phyloP scores from a whole-genome alignment of 2,329 filamentous ascomycete species.

The Pezicula rhizophila region DNA sequence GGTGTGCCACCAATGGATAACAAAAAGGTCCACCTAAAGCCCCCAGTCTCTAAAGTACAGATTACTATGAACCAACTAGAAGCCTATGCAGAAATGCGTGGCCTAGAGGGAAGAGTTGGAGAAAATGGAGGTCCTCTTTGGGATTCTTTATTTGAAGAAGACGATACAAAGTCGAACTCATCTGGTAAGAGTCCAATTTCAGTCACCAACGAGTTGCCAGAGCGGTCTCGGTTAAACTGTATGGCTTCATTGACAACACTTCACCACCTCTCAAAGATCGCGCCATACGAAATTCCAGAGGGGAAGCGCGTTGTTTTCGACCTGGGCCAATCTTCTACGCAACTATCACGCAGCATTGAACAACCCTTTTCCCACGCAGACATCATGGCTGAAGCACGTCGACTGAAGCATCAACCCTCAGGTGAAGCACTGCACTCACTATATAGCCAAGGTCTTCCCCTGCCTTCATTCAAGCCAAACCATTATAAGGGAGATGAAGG shows the following conservation, averaged over 20 bases:
- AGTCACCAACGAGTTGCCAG: not conserved
- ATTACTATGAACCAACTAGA: too few species aligned
- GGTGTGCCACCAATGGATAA: too few species aligned
- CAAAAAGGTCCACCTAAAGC: too few species aligned
- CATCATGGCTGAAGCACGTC: too few species aligned
- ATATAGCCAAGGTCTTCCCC: not conserved
- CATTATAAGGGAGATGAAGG: slow-evolving; percentile 17
- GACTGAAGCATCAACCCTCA: not conserved
- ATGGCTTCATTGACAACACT: too few species aligned
- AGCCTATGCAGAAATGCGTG: not conserved
- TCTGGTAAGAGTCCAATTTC: not conserved
- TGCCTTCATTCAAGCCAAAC: slow-evolving; percentile 7
- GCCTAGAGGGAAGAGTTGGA: not conserved
- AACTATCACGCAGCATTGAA: too few species aligned
- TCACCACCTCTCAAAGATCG: too few species aligned
- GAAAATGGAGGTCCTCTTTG: not conserved
- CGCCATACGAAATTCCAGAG: too few species aligned
- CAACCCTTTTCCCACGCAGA: too few species aligned
- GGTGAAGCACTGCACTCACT: not conserved
- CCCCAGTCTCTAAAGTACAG: too few species aligned
- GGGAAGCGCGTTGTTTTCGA: too few species aligned
- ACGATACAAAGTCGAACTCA: not conserved
- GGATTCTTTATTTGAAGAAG: not conserved
- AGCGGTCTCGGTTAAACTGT: not conserved
- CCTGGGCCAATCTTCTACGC: too few species aligned